Base-by-base conservation (phyloP, 176 grass and related monocot genomes). In the Carex pumila region DNA sequence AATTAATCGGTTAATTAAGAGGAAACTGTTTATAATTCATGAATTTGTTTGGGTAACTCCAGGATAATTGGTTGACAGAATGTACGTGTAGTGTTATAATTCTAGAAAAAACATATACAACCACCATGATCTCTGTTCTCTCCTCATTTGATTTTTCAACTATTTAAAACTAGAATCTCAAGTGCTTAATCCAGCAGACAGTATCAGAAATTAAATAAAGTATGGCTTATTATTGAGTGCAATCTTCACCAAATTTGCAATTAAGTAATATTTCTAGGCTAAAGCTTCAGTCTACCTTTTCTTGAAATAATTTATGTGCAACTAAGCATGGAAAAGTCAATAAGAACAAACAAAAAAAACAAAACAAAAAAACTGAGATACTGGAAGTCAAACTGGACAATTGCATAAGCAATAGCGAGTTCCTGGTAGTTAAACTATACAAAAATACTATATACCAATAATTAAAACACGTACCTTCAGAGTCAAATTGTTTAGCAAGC, bases 401-500 rank as follows among this genome's bases (percentile, higher is more conserved):
- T 53, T 50, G 25, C 11, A 53, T 12, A 18, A 56, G 12, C 11
- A 31, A 21, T 61, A 6, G 12, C 3, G 6, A 53, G 12, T 77
- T 53, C 52, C 50, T 77, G 59, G 18, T n/a, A 56, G 10, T 22
- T 56, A 50, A 66, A 29, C 83, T 85, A 25, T 47, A n/a, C 55
- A 12, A 9, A 71, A 49, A 60, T 43, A 57, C 6, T 14, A 74
- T 43, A 59, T 29, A 85, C 62, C 17, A 60, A 85, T 81, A 81
- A 12, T 47, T 47, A 81, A 47, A 81, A 19, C 11, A 64, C 58
- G 63, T 82, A 99, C 96, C 96, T 79, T 99, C 96, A 78, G 91
- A 81, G 85, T 99, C 96, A 60, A 95, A 93, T 81, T 99, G 91
- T 83, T 95, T 99, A 1, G 91, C 96, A 50, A 99, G 71, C 68